Percentiles rank a stretch among this genome's conserved stretches.
Conservation (phyloP, 2,329 filamentous ascomycete species). For the Exserohilum rostratum region DNA sequence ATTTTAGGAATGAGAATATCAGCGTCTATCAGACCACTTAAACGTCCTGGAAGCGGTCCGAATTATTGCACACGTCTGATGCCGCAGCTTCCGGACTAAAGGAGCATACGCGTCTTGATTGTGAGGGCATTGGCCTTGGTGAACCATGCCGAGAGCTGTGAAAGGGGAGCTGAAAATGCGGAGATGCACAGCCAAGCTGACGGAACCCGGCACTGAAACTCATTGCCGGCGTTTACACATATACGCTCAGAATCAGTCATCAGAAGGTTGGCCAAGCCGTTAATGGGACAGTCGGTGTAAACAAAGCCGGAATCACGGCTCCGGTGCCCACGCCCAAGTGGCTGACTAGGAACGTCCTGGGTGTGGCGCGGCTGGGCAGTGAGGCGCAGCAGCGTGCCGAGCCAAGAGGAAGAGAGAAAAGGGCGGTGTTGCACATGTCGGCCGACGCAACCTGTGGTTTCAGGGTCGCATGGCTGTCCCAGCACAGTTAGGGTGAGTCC, state of each 20-base stretch:
- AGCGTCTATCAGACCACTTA: neutral
- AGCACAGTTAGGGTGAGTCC: too few species aligned
- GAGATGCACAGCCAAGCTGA: neutral
- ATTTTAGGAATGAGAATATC: conserved; percentile 14
- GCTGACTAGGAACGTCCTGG: neutral
- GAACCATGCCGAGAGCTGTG: neutral
- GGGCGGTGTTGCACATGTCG: neutral
- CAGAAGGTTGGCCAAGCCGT: neutral
- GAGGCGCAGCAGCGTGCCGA: conserved; percentile 1
- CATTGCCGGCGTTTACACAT: neutral
- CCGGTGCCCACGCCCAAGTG: neutral
- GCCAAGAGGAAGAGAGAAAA: neutral
- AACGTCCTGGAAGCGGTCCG: conserved; percentile 1
- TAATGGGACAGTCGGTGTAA: neutral
- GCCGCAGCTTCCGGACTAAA: neutral
- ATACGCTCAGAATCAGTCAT: neutral
- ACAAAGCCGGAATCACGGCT: neutral
- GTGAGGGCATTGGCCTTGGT: neutral
- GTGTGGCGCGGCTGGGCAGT: conserved; percentile 1
- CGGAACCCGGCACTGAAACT: neutral
- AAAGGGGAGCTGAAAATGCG: neutral
- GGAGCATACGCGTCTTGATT: neutral
- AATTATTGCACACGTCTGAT: neutral
- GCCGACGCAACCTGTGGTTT: neutral
- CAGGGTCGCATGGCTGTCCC: neutral